Base-by-base conservation (phyloP, 2,329 filamentous ascomycete species). In the Fonsecaea monophora region DNA sequence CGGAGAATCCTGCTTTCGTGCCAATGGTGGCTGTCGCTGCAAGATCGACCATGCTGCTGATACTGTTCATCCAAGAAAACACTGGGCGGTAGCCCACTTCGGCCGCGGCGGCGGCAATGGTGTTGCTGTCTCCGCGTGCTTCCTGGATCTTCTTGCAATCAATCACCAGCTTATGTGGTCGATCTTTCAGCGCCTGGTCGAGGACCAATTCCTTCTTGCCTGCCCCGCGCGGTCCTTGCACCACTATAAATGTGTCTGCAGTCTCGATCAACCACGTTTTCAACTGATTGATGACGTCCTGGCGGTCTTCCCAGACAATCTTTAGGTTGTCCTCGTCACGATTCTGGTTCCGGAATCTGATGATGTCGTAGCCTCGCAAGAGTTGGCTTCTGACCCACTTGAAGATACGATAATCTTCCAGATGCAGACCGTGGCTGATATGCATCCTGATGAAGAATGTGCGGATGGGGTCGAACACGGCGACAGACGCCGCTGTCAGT, bases 131-230 rank as follows among this genome's bases (percentile, higher is more conserved):
- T 4, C 95, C 94, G 62, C 91, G 88, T 0, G 94, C 93, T 78
- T 98, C 94, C 66, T 94, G 90, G 10, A 98, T 92, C 0, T 91
- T 90, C 77, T 96, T 97, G 82, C 94, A 98, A 79, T 99, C 95
- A 53, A 98, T 87, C 3, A 96, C 82, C 2, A 98, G 82, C 55
- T 94, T 92, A 70, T 96, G 89, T 30, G 68, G 70, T 53, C 90
- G 87, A 7, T 87, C 87, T 70, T 90, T 87, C 15, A 98, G 83
- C 0, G 92, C 91, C 77, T 96, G 91, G 50, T 96, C 91, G 66
- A 97, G 77, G 1, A 98, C 89, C 12, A 98, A 85, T 72, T 97
- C 94, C 69, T 87, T 89, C 79, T 97, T 97, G 1, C 94, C 95
- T 0, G 92, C 96, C 6, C 94, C 95, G 60, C 93, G 88, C 4